Base-by-base conservation (phyloP, 805 yeast genomes). In the Jamesozyma hellenica region DNA sequence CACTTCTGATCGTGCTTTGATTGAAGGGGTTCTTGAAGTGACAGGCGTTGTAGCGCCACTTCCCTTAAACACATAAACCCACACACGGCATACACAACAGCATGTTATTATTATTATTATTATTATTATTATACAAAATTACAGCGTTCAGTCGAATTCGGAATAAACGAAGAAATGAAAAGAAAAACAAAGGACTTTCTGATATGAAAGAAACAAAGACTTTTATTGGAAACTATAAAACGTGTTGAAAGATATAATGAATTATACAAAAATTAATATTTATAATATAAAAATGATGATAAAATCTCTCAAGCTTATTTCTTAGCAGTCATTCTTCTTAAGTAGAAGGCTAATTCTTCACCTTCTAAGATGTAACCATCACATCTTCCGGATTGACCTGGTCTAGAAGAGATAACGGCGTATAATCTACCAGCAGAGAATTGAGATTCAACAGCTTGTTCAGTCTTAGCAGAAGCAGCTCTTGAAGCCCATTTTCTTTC, bases 321-420 rank as follows among this genome's bases (percentile, higher is more conserved):
- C 88, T 92, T 90, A 70, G 96, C 94, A 72, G 95, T 80, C 75
- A 92, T 79, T 86, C 95, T 90, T 82, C 95, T 87, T 72, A 92
- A 82, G 95, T 92, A 92, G 94, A 92, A 92, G 71, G 97, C 97
- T 74, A 92, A 86, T 78, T 92, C 98, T 72, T 92, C 98, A 76
- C 98, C 98, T 80, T 92, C 98, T 71, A 92, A 84, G 75, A 92
- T 82, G 94, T 92, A 92, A 75, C 98, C 98, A 72, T 92, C 98
- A 76, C 87, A 82, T 79, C 98, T 94, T 74, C 98, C 98, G 58
- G 95, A 83, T 81, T 92, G 98, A 74, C 98, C 98, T 71, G 98
- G 98, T 81, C 98, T 87, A 45, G 98, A 92, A 57, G 98, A 87
- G 69, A 92, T 86, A 71, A 77, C 78, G 71, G 98, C 98, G 79